phyloP scores from a whole-genome alignment of 2,329 filamentous ascomycete species.

The Talaromyces sp. region DNA sequence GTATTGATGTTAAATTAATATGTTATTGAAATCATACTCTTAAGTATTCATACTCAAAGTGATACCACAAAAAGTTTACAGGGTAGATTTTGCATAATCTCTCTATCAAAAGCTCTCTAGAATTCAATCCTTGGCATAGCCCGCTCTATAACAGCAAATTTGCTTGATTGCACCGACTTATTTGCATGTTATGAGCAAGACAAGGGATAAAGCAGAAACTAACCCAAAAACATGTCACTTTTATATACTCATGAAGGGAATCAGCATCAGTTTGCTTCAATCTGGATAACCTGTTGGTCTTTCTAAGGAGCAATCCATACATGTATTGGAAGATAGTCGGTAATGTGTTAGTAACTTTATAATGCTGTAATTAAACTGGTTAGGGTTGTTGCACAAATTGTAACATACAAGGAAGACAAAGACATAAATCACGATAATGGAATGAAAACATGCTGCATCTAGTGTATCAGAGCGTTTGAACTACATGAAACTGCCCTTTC shows the following conservation, averaged over 20 bases:
- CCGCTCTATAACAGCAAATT: background rate
- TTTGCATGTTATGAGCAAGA: background rate
- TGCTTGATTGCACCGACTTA: background rate
- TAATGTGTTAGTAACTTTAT: background rate
- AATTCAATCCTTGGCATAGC: background rate
- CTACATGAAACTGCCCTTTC: background rate
- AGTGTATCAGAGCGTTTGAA: background rate
- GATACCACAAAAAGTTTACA: background rate
- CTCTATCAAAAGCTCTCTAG: background rate
- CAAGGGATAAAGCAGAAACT: background rate
- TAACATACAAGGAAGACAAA: no score
- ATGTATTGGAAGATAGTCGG: background rate
- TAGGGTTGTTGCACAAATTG: no score
- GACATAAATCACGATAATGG: no score
- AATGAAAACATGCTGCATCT: background rate
- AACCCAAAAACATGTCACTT: background rate
- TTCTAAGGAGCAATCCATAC: background rate
- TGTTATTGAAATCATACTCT: background rate
- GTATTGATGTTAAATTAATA: background rate
- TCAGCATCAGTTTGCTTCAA: background rate
- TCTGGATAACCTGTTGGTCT: background rate
- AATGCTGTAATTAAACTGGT: no score
- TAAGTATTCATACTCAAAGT: background rate
- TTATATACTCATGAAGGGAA: background rate
- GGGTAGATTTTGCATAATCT: background rate